Evolutionary conservation across 1,284 basidiomycete species (phyloP).

Genomic region (Apiotrichum gamsii): DNA sequence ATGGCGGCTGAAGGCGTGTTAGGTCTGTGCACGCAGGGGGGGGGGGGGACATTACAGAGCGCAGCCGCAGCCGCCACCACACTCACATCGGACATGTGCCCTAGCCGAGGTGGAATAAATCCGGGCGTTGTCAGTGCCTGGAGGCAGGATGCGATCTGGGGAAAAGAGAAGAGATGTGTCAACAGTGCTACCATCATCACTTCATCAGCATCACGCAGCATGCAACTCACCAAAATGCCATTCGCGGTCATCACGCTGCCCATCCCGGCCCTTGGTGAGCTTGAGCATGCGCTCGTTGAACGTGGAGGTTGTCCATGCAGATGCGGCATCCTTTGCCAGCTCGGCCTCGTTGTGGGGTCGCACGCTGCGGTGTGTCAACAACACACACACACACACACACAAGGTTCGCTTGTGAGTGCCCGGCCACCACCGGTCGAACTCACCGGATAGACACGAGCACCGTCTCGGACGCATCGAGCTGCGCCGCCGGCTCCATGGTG

Average conservation of each 20-base stretch:
- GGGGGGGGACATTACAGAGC: too few relatives aligned
- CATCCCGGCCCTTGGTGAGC: constrained; percentile 32
- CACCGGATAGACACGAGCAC: constrained; percentile 82
- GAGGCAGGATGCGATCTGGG: constrained; percentile 37
- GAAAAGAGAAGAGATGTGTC: too few relatives aligned
- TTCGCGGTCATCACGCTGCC: constrained; percentile 37
- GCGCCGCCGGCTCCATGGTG: constrained; percentile 8
- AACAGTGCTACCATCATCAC: constrained; percentile 19
- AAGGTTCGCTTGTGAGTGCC: neutral
- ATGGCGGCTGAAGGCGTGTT: constrained; percentile 59
- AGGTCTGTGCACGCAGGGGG: neutral
- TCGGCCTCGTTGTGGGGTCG: constrained; percentile 57
- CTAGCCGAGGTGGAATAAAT: constrained; percentile 78
- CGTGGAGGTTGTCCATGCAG: constrained; percentile 34
- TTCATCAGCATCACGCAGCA: constrained; percentile 27
- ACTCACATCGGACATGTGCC: constrained; percentile 64
- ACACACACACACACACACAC: too few relatives aligned
- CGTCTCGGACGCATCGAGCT: constrained; percentile 54
- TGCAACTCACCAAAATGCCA: constrained; percentile 50
- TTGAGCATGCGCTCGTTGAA: constrained; percentile 40
- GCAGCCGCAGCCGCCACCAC: too few relatives aligned
- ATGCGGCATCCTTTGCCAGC: constrained; percentile 21
- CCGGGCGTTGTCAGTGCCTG: constrained; percentile 67
- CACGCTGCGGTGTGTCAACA: constrained; percentile 51
- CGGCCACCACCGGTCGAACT: constrained; percentile 16